Evolutionary conservation across 139 green algal genomes (phyloP).

Genomic region (Chloropicon primus): DNA sequence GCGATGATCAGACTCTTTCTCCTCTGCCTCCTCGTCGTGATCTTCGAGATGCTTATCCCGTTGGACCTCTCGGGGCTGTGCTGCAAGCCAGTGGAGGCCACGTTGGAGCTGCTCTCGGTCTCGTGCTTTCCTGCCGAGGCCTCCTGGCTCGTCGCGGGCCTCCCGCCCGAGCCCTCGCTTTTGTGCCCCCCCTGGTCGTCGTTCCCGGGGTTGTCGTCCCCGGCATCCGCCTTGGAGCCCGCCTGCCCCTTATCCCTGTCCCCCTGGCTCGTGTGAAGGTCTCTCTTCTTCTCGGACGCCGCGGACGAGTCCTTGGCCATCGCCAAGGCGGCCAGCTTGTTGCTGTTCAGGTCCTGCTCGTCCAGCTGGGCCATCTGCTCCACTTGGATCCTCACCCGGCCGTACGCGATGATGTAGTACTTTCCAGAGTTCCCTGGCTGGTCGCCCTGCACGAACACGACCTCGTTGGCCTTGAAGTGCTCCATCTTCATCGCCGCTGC

Average conservation of each 20-base stretch:
- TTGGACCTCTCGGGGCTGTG: no score
- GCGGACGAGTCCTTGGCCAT: no score
- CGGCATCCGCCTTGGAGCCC: not conserved
- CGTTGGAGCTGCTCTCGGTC: no score
- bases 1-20: not conserved
- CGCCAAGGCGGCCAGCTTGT: no score
- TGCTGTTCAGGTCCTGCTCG: no score
- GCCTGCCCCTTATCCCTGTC: not conserved
- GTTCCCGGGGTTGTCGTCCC: not conserved
- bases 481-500: not conserved
- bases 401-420: not conserved
- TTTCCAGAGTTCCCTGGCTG: not conserved
- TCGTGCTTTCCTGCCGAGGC: no score
- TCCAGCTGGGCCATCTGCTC: not conserved
- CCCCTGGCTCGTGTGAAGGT: not conserved
- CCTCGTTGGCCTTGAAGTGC: not conserved
- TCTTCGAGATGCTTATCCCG: not conserved
- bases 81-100: no score
- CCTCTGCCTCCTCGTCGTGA: not conserved
- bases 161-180: not conserved
- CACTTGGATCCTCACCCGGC: not conserved
- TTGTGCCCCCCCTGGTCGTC: not conserved
- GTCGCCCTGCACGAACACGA: not conserved
- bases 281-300: not conserved
- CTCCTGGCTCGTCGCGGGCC: not conserved